Base-by-base conservation (phyloP, 768 basidiomycete species). In the Lentinula edodes region DNA sequence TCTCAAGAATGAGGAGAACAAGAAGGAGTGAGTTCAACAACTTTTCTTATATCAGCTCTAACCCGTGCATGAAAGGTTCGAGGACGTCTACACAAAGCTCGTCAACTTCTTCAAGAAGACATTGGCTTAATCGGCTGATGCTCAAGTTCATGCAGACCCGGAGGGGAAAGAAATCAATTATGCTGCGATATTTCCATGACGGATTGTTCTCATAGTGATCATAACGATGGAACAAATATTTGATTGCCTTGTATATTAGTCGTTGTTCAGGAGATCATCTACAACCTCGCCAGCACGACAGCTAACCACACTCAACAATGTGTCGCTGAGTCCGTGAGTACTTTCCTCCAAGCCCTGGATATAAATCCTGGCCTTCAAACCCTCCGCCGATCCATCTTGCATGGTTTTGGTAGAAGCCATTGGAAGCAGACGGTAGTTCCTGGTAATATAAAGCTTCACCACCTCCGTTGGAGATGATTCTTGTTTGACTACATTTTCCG, bases 61-160 rank as follows among this genome's bases (percentile, higher is more conserved):
- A 50, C 20, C 32, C 54, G 16, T 34, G 46, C 20, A n/a, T 28
- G 5, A 43, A 41, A 77, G 80, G 62, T 81, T 74, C 65, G 79
- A 84, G 64, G 82, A 86, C 60, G 75, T 87, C n/a, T 86, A 87
- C 66, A 63, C 69, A n/a, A 78, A 74, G 38, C 70, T 84, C 5
- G 72, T 76, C n/a, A 73, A 70, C 15, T 87, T 80, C 73, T 83
- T 82, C 71, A 64, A 70, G 46, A 77, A 77, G 42, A 69, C 72
- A 9, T 65, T 76, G 46, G 65, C 28, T 13, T 52, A n/a, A 35
- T 5, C 6, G 51, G 51, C 16, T n/a, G 32, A 34, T 16, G 51
- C 46, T 20, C 20, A 28, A 28, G 28, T 28, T 23, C 8, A 18
- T 48, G 20, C 46, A 9, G 8, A 23, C 18, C 6, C 20, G n/a